Conservation (phyloP, 2,329 filamentous ascomycete species). For the Fusarium clavum region DNA sequence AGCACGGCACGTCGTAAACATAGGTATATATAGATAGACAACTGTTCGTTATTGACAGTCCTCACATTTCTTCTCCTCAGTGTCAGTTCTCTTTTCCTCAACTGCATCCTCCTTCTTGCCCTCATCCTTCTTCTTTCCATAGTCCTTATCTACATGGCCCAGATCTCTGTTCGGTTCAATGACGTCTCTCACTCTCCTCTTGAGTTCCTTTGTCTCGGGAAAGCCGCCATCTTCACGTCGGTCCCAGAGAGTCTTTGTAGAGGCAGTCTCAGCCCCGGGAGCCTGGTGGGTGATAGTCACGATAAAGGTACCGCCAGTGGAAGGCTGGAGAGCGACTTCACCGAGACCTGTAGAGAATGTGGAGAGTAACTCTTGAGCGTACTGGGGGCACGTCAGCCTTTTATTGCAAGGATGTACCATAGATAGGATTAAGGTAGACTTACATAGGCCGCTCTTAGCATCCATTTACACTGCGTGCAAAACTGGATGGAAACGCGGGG, state of each 20-base stretch:
- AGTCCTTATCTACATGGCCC: slow-evolving; percentile 79
- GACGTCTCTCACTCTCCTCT: slow-evolving; percentile 83
- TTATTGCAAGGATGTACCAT: background rate
- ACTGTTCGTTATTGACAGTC: slow-evolving; percentile 42
- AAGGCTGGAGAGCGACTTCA: slow-evolving; percentile 87
- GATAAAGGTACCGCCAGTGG: slow-evolving; percentile 85
- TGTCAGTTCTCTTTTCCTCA: slow-evolving; percentile 5
- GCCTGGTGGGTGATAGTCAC: slow-evolving; percentile 69
- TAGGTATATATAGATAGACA: background rate
- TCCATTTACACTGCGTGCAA: slow-evolving; percentile 95
- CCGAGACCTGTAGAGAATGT: slow-evolving; percentile 88
- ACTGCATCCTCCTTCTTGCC: slow-evolving; percentile 15
- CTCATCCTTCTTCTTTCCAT: slow-evolving; percentile 38
- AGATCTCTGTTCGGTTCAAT: slow-evolving; percentile 82
- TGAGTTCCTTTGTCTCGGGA: slow-evolving; percentile 92
- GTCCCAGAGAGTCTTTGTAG: slow-evolving; percentile 80
- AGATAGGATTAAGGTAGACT: slow-evolving; percentile 43
- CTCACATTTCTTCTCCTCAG: slow-evolving; percentile 40
- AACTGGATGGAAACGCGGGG: slow-evolving; percentile 89
- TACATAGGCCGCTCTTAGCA: slow-evolving; percentile 88
- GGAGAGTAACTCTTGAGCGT: slow-evolving; percentile 92
- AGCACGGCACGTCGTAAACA: background rate
- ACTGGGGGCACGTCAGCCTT: slow-evolving; percentile 62
- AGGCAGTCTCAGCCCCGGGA: slow-evolving; percentile 42
- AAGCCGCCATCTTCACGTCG: slow-evolving; percentile 88